These are phyloP conservation scores for Gloeostereum incarnatum DNA, from an alignment of 768 basidiomycete species.

Conservation along the genomic window DNA sequence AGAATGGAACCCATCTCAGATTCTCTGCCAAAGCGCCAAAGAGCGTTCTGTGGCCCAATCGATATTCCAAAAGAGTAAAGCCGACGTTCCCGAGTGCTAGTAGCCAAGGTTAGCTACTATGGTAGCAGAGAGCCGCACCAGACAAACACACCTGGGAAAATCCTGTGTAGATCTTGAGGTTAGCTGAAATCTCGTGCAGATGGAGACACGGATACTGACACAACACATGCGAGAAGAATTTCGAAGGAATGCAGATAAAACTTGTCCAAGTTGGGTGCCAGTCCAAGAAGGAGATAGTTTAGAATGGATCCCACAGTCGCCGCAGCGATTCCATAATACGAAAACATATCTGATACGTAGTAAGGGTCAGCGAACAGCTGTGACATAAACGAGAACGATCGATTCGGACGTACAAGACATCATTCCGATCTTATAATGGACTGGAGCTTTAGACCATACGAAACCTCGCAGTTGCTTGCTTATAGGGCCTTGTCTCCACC, in stretches of 20 bases:
- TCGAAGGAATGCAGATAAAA: conserved; percentile 79
- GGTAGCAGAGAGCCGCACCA: too few species aligned
- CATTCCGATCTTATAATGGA: conserved; percentile 80
- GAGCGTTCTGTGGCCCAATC: conserved; percentile 53
- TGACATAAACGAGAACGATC: conserved; percentile 2
- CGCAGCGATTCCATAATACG: conserved; percentile 57
- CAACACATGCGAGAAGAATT: conserved; percentile 66
- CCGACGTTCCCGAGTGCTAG: conserved; percentile 68
- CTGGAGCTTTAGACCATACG: conserved; percentile 65
- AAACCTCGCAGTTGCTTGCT: conserved; percentile 65
- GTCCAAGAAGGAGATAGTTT: conserved; percentile 72
- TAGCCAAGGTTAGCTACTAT: too few species aligned
- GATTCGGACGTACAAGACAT: conserved; percentile 43
- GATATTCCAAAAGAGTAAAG: conserved; percentile 67
- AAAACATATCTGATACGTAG: conserved; percentile 31
- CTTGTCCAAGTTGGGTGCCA: conserved; percentile 54
- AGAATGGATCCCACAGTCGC: conserved; percentile 55
- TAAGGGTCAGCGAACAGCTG: background rate
- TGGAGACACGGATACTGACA: too few species aligned
- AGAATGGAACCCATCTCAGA: conserved; percentile 62
- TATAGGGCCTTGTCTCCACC: conserved; percentile 70
- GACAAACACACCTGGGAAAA: too few species aligned
- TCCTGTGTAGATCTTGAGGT: too few species aligned
- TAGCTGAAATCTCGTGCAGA: too few species aligned
- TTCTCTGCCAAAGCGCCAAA: conserved; percentile 45